phyloP scores from a whole-genome alignment of 2,329 filamentous ascomycete species.

The Ceratocystis albifundus region DNA sequence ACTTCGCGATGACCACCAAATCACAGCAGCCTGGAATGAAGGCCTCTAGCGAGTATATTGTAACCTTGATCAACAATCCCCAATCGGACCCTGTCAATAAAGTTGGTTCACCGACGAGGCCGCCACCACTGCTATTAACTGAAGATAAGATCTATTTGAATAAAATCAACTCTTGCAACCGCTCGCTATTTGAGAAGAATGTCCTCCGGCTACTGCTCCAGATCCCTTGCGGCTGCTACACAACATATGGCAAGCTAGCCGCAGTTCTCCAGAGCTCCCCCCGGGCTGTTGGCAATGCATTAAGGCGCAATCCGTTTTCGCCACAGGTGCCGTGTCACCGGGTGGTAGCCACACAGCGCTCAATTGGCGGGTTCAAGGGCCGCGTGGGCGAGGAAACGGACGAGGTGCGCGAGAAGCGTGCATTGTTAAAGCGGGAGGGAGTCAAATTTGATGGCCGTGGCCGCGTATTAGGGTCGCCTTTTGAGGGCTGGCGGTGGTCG shows the following conservation, averaged over 20 bases:
- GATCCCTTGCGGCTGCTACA: slow-evolving; percentile 62
- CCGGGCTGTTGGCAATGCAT: slow-evolving; percentile 64
- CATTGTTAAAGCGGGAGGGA: slow-evolving; percentile 50
- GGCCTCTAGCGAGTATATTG: background rate
- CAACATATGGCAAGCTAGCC: slow-evolving; percentile 65
- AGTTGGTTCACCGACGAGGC: background rate
- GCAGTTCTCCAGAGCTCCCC: slow-evolving; percentile 57
- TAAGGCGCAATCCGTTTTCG: slow-evolving; percentile 71
- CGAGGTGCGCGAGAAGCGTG: slow-evolving; percentile 53
- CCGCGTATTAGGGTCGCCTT: slow-evolving; percentile 48
- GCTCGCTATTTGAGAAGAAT: slow-evolving; percentile 47
- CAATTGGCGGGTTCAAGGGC: slow-evolving; percentile 58
- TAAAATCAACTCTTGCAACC: slow-evolving; percentile 36
- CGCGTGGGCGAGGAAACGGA: slow-evolving; percentile 47
- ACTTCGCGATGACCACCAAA: background rate
- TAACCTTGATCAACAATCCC: background rate
- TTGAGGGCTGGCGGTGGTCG: slow-evolving; percentile 29
- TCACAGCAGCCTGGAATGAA: background rate
- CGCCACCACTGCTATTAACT: background rate
- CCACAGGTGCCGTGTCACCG: slow-evolving; percentile 73
- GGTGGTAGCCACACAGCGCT: slow-evolving; percentile 50
- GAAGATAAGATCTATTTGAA: slow-evolving; percentile 34
- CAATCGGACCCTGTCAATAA: background rate
- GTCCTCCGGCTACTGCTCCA: slow-evolving; percentile 65
- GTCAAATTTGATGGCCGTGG: slow-evolving; percentile 51